Base-by-base conservation (phyloP, 2,329 filamentous ascomycete species). In the Aspergillus felis region DNA sequence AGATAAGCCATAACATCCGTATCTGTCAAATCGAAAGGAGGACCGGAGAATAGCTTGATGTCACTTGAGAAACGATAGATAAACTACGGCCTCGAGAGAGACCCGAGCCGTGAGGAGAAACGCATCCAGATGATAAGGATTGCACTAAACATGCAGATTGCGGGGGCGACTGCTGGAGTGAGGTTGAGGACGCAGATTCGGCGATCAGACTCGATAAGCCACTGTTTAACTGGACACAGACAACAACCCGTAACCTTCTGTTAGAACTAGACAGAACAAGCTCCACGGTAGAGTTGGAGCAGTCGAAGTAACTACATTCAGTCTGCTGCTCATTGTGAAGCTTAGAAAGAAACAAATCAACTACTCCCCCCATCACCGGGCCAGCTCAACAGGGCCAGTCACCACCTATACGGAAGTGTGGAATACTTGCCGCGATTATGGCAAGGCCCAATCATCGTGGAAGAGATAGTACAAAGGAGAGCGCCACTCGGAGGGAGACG, bases 101-200 rank as follows among this genome's bases (percentile, higher is more conserved):
- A 57, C 41, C 60, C 53, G 32, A 62, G 55, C 42, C 55, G 60
- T 65, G 64, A 66, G 61, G 63, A 64, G 64, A 64, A 62, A 57
- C 51, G 35, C 60, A 63, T 61, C 56, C 54, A 50, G 42, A 54
- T 61, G 64, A 67, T 63, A 64, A 63, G 60, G 57, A 53, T 55
- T 38, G 58, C 57, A 61, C 60, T 63, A 61, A 54, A 55, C 53
- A 51, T 58, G 61, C 55, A 50, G 56, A 57, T 57, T 66, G 64
- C 64, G 64, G 64, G 64, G 63, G 64, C 59, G 62, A 65, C 59
- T 58, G 49, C 57, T 64, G 61, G 62, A 62, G 59, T 60, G 44
- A 63, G 58, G 59, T 63, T 57, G 61, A 54, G 53, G 54, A 56
- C 59, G 59, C 55, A 56, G 62, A 65, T 62, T 62, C 60, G 63